Conservation (phyloP, 2,329 filamentous ascomycete species). For the Xylariaceae sp. region DNA sequence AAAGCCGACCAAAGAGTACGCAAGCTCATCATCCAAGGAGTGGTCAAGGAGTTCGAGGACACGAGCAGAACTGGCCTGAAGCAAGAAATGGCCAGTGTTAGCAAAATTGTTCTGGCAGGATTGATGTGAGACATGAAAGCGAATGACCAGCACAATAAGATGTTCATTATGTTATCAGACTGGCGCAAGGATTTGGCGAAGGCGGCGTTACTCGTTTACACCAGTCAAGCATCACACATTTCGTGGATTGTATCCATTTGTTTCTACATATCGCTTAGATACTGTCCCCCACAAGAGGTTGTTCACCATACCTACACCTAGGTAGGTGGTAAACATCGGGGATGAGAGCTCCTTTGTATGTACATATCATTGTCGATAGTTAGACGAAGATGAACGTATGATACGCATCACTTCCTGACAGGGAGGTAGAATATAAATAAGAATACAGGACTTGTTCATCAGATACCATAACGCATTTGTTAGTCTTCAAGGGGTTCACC, state of each 20-base stretch:
- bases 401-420: not conserved
- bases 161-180: not conserved
- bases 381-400: not conserved
- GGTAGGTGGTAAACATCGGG: not conserved
- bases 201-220: not conserved
- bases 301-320: not conserved
- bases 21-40: constrained; percentile 81
- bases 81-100: constrained; percentile 76
- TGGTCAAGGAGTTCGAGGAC: constrained; percentile 92
- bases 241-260: not conserved
- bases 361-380: not conserved
- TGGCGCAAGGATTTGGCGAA: constrained; percentile 4
- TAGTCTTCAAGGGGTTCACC: constrained; percentile 42
- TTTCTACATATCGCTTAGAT: constrained; percentile 3
- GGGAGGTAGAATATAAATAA: not conserved
- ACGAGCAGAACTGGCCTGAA: constrained; percentile 69
- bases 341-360: no score
- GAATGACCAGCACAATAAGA: not conserved
- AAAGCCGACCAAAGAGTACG: constrained; percentile 83
- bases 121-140: constrained; percentile 51
- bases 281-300: constrained; percentile 9
- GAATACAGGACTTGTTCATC: constrained; percentile 32
- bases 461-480: constrained; percentile 46
- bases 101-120: constrained; percentile 83
- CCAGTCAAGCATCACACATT: not conserved